Conservation (phyloP, 2,329 filamentous ascomycete genomes). For the Alternaria consortialis region DNA sequence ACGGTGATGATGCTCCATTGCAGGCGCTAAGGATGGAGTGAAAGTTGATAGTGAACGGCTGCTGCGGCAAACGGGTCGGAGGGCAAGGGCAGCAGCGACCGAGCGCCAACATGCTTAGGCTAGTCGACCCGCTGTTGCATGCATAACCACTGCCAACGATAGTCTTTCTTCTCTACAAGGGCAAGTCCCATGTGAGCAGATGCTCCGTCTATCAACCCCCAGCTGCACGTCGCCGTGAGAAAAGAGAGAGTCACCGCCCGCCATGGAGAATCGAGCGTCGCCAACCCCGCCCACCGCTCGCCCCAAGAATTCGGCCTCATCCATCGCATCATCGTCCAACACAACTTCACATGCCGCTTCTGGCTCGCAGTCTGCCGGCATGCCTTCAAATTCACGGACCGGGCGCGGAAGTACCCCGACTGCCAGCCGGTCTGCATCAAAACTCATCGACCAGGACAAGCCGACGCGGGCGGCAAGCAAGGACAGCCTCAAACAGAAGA, state of each 20-base stretch:
- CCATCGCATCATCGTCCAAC: constrained; percentile 40
- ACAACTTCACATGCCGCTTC: constrained; percentile 33
- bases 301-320: constrained; percentile 39
- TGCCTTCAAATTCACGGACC: constrained; percentile 38
- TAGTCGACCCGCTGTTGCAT: constrained; percentile 21
- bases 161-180: constrained; percentile 22
- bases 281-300: constrained; percentile 45
- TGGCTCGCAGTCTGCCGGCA: constrained; percentile 31
- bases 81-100: constrained; percentile 16
- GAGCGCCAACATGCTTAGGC: constrained; percentile 18
- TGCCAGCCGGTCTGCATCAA: constrained; percentile 38
- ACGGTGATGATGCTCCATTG: constrained; percentile 4
- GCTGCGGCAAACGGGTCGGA: constrained; percentile 23
- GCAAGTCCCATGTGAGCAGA: constrained; percentile 33
- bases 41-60: constrained; percentile 16
- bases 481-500: constrained; percentile 52
- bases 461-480: constrained; percentile 46
- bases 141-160: constrained; percentile 21
- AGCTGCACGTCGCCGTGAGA: constrained; percentile 24
- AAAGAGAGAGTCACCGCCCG: constrained; percentile 20
- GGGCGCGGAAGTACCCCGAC: constrained; percentile 40
- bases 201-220: constrained; percentile 19
- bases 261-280: constrained; percentile 45
- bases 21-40: constrained; percentile 15
- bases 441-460: constrained; percentile 42